Percentiles rank a stretch among this genome's conserved stretches.
These are phyloP conservation scores for Pythium scleroteichum DNA, from an alignment of 352 stramenopile genomes.

Conservation along the genomic window DNA sequence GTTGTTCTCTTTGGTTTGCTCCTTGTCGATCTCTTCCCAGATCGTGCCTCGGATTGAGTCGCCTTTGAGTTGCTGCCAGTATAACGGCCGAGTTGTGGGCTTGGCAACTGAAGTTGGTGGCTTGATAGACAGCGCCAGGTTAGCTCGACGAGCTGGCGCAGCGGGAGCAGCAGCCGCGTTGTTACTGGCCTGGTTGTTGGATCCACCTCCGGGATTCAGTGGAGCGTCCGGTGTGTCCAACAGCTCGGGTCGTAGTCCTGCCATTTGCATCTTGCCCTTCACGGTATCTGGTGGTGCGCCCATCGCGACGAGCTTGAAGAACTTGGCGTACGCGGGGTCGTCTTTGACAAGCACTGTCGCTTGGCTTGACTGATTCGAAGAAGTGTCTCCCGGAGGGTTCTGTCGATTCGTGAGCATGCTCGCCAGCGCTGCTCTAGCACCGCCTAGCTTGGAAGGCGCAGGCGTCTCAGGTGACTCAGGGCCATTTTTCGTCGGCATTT, in stretches of 20 bases:
- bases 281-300: constrained; percentile 53
- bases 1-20: constrained; percentile 57
- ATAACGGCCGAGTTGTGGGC: constrained; percentile 64
- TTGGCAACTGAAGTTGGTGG: constrained; percentile 39
- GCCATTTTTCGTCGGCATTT: constrained; percentile 28
- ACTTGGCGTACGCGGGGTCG: constrained; percentile 65
- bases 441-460: constrained; percentile 19
- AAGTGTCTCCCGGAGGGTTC: constrained; percentile 1
- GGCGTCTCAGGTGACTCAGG: constrained; percentile 9
- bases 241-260: constrained; percentile 50
- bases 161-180: constrained; percentile 4
- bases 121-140: constrained; percentile 67
- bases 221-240: constrained; percentile 62
- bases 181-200: constrained; percentile 22
- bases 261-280: constrained; percentile 72
- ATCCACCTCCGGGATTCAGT: constrained; percentile 33
- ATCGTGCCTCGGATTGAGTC: constrained; percentile 72
- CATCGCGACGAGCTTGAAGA: constrained; percentile 75
- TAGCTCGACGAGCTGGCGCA: constrained; percentile 37
- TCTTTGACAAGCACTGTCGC: constrained; percentile 52
- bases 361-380: constrained; percentile 4
- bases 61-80: constrained; percentile 71
- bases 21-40: constrained; percentile 74
- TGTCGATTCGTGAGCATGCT: constrained; percentile 26
- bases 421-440: constrained; percentile 15